A percentile compares a stretch with the other conserved stretches of the same genome.
These are phyloP conservation scores for Hyphodiscus sp. DNA, from an alignment of 2,329 filamentous ascomycete genomes.

Conservation along the genomic window DNA sequence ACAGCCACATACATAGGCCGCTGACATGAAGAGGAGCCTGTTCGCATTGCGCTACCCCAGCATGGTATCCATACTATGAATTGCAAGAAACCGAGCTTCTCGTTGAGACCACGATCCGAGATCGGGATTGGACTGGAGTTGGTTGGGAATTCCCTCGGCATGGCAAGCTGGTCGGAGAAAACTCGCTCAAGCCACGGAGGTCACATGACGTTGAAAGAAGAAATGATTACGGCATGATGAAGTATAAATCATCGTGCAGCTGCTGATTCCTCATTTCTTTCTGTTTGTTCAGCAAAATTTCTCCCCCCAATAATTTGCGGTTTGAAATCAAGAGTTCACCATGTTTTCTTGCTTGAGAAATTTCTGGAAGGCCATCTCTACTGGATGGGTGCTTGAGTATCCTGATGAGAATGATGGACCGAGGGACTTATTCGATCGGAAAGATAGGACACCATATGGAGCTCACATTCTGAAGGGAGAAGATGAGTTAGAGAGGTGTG, in stretches of 20 bases:
- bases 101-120: neutral
- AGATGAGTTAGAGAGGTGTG: neutral
- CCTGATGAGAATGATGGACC: conserved; percentile 13
- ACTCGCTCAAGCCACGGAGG: neutral
- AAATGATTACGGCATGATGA: neutral
- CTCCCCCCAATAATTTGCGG: neutral
- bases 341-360: conserved; percentile 4
- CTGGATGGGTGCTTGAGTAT: conserved; percentile 22
- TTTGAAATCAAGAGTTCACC: neutral
- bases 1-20: no score
- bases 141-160: neutral
- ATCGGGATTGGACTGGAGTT: neutral
- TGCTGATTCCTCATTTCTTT: neutral
- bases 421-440: conserved; percentile 19
- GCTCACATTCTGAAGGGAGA: neutral
- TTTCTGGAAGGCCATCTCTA: conserved; percentile 17
- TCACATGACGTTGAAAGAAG: neutral
- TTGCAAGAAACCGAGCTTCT: no score
- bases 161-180: neutral
- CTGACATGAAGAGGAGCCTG: no score
- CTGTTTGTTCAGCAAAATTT: neutral
- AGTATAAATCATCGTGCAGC: neutral
- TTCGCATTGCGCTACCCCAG: no score
- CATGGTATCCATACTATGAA: no score
- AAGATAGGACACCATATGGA: conserved; percentile 3